Conservation (phyloP, 805 yeast genomes). For the Suhomyces tanzawaensis region DNA sequence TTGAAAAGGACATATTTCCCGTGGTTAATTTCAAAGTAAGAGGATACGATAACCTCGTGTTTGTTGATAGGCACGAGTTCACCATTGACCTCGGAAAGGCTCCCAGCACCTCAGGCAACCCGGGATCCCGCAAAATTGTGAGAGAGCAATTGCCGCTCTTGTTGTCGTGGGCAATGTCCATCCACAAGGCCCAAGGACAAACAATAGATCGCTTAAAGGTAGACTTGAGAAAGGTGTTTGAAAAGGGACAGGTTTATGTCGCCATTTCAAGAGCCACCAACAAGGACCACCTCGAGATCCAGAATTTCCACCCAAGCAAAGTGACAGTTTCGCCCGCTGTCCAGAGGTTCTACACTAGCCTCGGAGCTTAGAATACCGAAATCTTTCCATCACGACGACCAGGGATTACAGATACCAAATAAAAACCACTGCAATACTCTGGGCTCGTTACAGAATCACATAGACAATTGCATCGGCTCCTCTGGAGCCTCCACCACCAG, state of each 20-base stretch:
- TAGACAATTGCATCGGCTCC: no score
- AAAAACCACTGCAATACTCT: no score
- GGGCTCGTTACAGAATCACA: no score
- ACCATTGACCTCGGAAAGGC: conserved; percentile 24
- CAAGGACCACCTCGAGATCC: conserved; percentile 61
- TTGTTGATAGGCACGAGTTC: conserved; percentile 40
- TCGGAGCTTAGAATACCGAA: no score
- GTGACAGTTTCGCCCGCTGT: conserved; percentile 43
- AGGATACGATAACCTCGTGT: conserved; percentile 27
- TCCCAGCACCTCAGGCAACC: not conserved
- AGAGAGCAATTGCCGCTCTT: conserved; percentile 67
- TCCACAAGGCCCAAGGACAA: conserved; percentile 85
- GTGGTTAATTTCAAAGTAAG: conserved; percentile 44
- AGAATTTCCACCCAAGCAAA: conserved; percentile 58
- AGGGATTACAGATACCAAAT: no score
- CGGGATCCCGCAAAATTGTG: conserved; percentile 21
- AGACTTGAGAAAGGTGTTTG: conserved; percentile 64
- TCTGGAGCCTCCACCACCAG: no score
- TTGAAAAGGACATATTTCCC: conserved; percentile 32
- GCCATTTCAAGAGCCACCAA: conserved; percentile 78
- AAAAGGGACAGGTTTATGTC: conserved; percentile 81
- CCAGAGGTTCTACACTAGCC: conserved; percentile 27
- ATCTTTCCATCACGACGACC: no score
- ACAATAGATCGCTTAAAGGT: conserved; percentile 70
- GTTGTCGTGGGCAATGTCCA: conserved; percentile 80